Conservation (phyloP, 164 flowering plant genomes). For the Liriodendron chinense region DNA sequence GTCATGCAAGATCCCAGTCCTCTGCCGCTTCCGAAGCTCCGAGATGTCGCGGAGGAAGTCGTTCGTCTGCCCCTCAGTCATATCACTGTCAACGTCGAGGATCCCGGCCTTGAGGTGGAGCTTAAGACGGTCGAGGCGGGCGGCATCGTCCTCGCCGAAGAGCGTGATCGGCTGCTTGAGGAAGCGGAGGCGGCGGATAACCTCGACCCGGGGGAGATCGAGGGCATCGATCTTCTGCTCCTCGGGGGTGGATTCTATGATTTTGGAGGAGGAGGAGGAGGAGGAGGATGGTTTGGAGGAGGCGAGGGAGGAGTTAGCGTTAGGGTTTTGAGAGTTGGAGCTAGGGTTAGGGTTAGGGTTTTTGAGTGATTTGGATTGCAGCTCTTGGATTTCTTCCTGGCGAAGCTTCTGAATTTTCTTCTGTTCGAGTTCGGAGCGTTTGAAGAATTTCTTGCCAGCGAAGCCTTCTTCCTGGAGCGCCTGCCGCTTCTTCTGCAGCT, state of each 20-base stretch:
- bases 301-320: constrained; percentile 28
- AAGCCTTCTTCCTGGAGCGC: constrained; percentile 22
- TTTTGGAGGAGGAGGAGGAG: constrained; percentile 15
- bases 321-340: constrained; percentile 30
- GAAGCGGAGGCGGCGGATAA: constrained; percentile 80
- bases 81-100: constrained; percentile 90
- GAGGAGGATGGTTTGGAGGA: constrained; percentile 12
- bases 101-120: constrained; percentile 64
- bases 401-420: constrained; percentile 56
- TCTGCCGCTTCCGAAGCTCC: constrained; percentile 90
- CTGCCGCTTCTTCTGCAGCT: constrained; percentile 33
- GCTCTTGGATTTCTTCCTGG: constrained; percentile 70
- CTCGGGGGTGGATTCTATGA: constrained; percentile 40
- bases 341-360: constrained; percentile 7
- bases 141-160: constrained; percentile 87
- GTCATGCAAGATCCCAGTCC: constrained; percentile 70
- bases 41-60: constrained; percentile 87
- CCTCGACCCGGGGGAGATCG: constrained; percentile 75
- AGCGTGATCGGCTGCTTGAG: constrained; percentile 90
- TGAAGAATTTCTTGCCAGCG: constrained; percentile 40
- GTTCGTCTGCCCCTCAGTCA: constrained; percentile 98
- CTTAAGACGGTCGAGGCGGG: constrained; percentile 79
- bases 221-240: constrained; percentile 82
- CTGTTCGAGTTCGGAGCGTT: constrained; percentile 49
- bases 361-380: constrained; percentile 64